These are phyloP conservation scores for Aspergillus egyptiacus DNA, from an alignment of 495 filamentous ascomycete species.

Conservation along the genomic window DNA sequence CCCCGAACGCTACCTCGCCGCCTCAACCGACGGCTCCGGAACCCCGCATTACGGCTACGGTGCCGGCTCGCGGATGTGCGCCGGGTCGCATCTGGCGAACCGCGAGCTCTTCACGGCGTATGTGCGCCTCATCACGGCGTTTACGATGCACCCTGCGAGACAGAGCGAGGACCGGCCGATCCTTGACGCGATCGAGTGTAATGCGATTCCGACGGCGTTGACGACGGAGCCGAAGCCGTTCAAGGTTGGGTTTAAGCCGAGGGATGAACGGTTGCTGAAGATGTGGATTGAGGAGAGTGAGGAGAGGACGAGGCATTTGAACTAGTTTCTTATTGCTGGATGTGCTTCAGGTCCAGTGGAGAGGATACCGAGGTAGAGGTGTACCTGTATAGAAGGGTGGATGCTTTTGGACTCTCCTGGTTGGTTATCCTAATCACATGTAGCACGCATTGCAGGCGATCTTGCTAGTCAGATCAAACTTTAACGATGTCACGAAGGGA, in stretches of 20 bases:
- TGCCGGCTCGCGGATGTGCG: conserved; percentile 65
- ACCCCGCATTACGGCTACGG: conserved; percentile 69
- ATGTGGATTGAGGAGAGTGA: conserved; percentile 52
- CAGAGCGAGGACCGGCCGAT: conserved; percentile 45
- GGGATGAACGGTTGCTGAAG: conserved; percentile 39
- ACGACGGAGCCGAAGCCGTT: conserved; percentile 69
- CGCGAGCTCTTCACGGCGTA: conserved; percentile 64
- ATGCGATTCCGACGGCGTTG: conserved; percentile 56
- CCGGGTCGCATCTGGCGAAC: conserved; percentile 63
- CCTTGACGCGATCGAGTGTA: conserved; percentile 57
- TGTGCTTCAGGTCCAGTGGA: no score
- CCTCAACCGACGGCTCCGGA: conserved; percentile 45
- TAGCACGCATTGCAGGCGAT: no score
- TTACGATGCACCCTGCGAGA: conserved; percentile 44
- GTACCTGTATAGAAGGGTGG: no score
- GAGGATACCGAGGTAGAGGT: no score
- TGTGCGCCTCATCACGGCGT: conserved; percentile 61
- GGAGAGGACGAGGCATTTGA: conserved; percentile 50
- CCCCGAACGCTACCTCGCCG: conserved; percentile 60
- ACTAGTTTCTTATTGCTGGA: neutral
- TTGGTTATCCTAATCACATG: no score
- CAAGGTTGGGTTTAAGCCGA: conserved; percentile 48
- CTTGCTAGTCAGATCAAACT: no score
- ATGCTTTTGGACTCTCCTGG: no score
- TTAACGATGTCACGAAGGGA: no score